Evolutionary conservation across 768 basidiomycete species (phyloP).

Genomic region (Pulveroboletus sp.): DNA sequence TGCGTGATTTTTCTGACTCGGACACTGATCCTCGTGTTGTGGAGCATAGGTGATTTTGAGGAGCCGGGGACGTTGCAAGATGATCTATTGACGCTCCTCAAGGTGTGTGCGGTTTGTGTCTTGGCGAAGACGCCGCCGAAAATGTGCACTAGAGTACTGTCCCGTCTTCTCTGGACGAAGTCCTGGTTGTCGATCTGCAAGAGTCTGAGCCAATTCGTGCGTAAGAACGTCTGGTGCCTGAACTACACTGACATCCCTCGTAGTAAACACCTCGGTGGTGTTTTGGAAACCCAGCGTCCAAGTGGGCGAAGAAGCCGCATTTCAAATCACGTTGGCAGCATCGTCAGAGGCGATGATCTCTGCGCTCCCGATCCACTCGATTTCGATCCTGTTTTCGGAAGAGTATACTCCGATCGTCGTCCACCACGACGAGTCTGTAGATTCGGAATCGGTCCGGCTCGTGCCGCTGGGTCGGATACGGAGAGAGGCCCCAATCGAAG

Average conservation of each 20-base stretch:
- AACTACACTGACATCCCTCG: constrained; percentile 1
- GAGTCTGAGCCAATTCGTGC: constrained; percentile 63
- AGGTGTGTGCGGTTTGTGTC: constrained; percentile 40
- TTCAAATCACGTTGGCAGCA: constrained; percentile 67
- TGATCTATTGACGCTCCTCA: constrained; percentile 68
- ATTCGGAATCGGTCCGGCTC: constrained; percentile 13
- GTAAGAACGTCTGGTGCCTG: constrained; percentile 21
- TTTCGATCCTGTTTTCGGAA: constrained; percentile 58
- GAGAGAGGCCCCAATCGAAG: constrained; percentile 21
- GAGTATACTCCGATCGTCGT: constrained; percentile 49
- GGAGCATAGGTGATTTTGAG: constrained; percentile 40
- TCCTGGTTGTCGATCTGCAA: constrained; percentile 57
- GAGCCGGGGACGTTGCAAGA: constrained; percentile 55
- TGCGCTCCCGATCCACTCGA: constrained; percentile 55
- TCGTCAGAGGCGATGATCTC: constrained; percentile 47
- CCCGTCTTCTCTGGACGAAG: constrained; percentile 52
- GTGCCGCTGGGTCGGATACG: constrained; percentile 49
- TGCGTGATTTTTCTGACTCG: not conserved
- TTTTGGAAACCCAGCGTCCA: constrained; percentile 70
- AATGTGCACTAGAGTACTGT: constrained; percentile 57
- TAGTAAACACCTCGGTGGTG: constrained; percentile 61
- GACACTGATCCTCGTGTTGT: not conserved
- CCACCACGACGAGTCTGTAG: constrained; percentile 34
- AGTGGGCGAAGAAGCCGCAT: constrained; percentile 60
- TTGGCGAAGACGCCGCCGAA: not conserved